Conservation (phyloP, 2,329 filamentous ascomycete species). For the Fusarium avenaceum region DNA sequence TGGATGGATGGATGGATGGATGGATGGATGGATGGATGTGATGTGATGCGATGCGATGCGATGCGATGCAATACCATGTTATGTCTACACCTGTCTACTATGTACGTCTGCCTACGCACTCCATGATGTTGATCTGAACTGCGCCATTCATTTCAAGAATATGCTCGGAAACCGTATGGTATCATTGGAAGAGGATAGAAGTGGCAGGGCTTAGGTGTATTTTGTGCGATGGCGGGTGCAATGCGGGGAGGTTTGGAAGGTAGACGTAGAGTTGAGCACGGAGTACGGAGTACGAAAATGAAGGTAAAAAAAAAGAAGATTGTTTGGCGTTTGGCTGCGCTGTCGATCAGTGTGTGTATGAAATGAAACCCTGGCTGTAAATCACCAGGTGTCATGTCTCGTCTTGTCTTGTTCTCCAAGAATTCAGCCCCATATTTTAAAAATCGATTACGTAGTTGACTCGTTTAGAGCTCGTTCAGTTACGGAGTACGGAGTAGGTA, state of each 20-base stretch:
- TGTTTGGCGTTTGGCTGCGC: slow-evolving; percentile 16
- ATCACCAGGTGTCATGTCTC: slow-evolving; percentile 13
- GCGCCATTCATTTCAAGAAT: neutral
- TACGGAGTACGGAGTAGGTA: neutral
- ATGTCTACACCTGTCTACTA: neutral
- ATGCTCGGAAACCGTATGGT: slow-evolving; percentile 8
- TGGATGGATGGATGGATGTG: neutral
- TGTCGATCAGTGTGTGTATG: slow-evolving; percentile 18
- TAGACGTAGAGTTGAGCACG: too few species aligned
- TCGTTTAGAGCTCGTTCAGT: neutral
- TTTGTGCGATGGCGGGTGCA: slow-evolving; percentile 9
- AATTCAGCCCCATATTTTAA: neutral
- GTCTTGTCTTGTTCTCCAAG: neutral
- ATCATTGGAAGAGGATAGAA: slow-evolving; percentile 8
- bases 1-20: neutral
- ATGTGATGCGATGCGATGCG: too few species aligned
- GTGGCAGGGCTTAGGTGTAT: neutral
- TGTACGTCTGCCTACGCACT: neutral
- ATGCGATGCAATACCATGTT: neutral
- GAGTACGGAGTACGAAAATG: slow-evolving; percentile 22
- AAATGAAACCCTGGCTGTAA: slow-evolving; percentile 21
- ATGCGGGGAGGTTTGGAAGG: slow-evolving; percentile 1
- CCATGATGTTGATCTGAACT: neutral
- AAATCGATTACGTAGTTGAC: neutral
- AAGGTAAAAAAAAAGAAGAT: neutral